A percentile compares a stretch with the other conserved stretches of the same genome.
Conservation (phyloP, 495 filamentous ascomycete genomes). For the Hypoxylon intermedium region DNA sequence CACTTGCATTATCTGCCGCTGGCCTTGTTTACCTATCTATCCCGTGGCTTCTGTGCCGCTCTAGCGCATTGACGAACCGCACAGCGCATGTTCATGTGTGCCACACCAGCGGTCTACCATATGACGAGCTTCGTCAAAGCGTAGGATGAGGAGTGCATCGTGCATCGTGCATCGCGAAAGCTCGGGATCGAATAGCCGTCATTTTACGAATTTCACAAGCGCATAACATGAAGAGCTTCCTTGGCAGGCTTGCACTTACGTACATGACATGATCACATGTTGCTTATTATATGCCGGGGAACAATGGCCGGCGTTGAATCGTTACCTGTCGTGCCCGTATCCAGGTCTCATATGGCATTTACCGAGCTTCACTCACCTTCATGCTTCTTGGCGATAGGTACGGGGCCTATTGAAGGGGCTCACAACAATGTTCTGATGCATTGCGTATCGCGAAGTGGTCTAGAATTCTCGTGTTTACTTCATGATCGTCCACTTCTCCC, state of each 20-base stretch:
- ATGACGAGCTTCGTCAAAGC: neutral
- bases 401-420: neutral
- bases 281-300: constrained; percentile 27
- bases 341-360: neutral
- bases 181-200: constrained; percentile 13
- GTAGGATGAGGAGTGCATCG: neutral
- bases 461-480: constrained; percentile 2
- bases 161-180: neutral
- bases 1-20: constrained; percentile 23
- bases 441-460: neutral
- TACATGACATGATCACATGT: constrained; percentile 36
- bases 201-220: constrained; percentile 22
- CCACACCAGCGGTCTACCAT: constrained; percentile 8
- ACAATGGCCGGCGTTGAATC: neutral
- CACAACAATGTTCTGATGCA: neutral
- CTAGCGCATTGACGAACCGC: constrained; percentile 15
- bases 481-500: constrained; percentile 1
- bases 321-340: constrained; percentile 2
- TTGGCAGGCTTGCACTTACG: constrained; percentile 23
- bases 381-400: neutral
- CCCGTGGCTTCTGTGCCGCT: constrained; percentile 24
- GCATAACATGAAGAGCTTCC: neutral
- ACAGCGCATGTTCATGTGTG: neutral
- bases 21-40: constrained; percentile 26
- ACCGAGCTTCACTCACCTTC: neutral